phyloP scores from a whole-genome alignment of 164 flowering plant genomes.

The Chimonanthus praecox region DNA sequence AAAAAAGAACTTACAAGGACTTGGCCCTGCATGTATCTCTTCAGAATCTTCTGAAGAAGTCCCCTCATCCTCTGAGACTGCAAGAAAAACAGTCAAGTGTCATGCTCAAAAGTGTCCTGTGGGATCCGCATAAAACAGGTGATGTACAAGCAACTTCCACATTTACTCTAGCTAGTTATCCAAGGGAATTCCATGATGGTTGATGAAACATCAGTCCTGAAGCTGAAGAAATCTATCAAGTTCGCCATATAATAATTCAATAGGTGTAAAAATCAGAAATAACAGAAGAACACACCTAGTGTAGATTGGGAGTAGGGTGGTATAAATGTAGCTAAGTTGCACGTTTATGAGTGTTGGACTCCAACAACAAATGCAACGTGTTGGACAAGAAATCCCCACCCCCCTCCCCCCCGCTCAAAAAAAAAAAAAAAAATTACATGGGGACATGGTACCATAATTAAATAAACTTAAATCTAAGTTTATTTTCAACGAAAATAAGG shows the following conservation, averaged over 20 bases:
- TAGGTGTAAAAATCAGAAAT: not conserved
- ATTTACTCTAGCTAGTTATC: not conserved
- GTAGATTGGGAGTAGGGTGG: not conserved
- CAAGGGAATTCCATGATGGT: not conserved
- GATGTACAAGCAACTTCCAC: not conserved
- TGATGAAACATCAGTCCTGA: not conserved
- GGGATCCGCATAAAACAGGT: no score
- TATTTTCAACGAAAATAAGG: no score
- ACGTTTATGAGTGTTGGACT: no score
- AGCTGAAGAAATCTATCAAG: not conserved
- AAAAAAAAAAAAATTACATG: not conserved
- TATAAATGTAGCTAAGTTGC: no score
- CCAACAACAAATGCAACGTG: no score
- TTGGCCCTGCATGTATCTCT: slow-evolving; percentile 21
- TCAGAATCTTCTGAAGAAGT: slow-evolving; percentile 27
- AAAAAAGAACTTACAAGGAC: slow-evolving; percentile 30
- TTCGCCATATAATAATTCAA: not conserved
- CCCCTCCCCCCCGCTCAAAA: not conserved
- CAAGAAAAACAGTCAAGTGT: not conserved
- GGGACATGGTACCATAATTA: not conserved
- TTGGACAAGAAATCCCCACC: no score
- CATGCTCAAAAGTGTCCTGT: not conserved
- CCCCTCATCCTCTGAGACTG: slow-evolving; percentile 41
- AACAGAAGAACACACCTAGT: no score
- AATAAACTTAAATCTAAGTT: no score